Conservation (phyloP, 2,329 filamentous ascomycete genomes). For the Tolypocladium guangdongense region DNA sequence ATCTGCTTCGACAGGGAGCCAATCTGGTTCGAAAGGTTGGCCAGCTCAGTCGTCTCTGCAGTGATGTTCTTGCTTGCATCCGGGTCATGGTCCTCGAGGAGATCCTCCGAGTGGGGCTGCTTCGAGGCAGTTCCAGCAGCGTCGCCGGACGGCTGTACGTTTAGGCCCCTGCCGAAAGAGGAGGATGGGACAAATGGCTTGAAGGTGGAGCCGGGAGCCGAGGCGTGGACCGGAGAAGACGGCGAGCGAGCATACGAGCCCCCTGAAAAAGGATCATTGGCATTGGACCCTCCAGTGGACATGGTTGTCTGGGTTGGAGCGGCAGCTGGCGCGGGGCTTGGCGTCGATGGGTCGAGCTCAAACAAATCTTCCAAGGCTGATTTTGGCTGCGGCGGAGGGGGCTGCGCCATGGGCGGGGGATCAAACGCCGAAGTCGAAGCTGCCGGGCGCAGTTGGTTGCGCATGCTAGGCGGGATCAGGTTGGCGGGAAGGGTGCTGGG, state of each 20-base stretch:
- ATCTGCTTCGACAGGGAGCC: conserved; percentile 85
- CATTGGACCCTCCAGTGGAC: conserved; percentile 63
- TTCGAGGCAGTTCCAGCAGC: conserved; percentile 14
- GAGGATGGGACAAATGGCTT: conserved; percentile 91
- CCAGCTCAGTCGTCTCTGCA: conserved; percentile 81
- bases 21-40: conserved; percentile 93
- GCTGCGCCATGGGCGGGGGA: conserved; percentile 26
- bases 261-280: conserved; percentile 51
- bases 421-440: conserved; percentile 44
- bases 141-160: conserved; percentile 64
- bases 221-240: conserved; percentile 42
- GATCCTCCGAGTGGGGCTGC: conserved; percentile 56
- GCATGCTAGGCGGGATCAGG: conserved; percentile 78
- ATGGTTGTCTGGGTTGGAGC: conserved; percentile 50
- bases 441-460: conserved; percentile 44
- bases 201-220: conserved; percentile 47
- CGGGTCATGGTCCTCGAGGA: conserved; percentile 82
- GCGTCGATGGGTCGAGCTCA: conserved; percentile 62
- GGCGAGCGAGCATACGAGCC: conserved; percentile 35
- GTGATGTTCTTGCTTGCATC: conserved; percentile 82
- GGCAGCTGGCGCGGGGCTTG: conserved; percentile 33
- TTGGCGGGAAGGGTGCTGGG: conserved; percentile 70
- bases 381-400: conserved; percentile 42
- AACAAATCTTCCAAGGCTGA: conserved; percentile 92
- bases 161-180: conserved; percentile 76